Evolutionary conservation across 805 yeast genomes (phyloP), one percentile per base, ranked within the genome.

Genomic region (Candida maesae): DNA sequence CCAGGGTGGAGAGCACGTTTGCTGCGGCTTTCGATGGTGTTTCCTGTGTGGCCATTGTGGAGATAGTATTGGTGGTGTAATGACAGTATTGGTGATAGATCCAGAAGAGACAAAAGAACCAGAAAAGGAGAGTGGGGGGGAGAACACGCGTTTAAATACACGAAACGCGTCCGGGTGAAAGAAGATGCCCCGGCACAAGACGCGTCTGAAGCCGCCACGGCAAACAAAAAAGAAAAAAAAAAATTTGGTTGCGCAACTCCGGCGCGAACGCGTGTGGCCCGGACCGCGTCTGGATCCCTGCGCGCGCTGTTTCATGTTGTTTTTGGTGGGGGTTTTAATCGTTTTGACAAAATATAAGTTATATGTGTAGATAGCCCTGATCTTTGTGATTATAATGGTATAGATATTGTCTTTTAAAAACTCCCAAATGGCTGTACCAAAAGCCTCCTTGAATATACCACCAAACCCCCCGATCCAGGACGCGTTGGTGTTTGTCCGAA

Each of bases 1-100:
- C 80, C 40, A 81, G 68, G 56, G 65, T 66, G 21, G 75, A 67
- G 33, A 80, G 64, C 21, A 78, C 81, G 44, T 61, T 63, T 34
- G 86, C 84, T 42, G 85, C 71, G 44, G 63, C 71, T 62, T 81
- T 81, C 28, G 84, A 78, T 45, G 87, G 87, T 15, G 95, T 84
- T 73, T 80, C 79, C 65, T 79, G 74, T 36, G 66, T 60, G 33
- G 81, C 50, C 60, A 55, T 59, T 43, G 35, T 39, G 17, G 33
- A 36, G 17, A 32, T 19, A 24, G 18, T 2, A 4, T 12, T 19
- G 30, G 8, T 19, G 33, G n/a, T 36, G 38, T 9, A 10, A 31
- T n/a, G n/a, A n/a, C n/a, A n/a, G n/a, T n/a, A n/a, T n/a, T 35
- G 21, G 18, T 25, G 16, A 6, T 30, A 14, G 6, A 6, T 30